phyloP scores from a whole-genome alignment of 1,284 basidiomycete species.

The Ganoderma sp. region DNA sequence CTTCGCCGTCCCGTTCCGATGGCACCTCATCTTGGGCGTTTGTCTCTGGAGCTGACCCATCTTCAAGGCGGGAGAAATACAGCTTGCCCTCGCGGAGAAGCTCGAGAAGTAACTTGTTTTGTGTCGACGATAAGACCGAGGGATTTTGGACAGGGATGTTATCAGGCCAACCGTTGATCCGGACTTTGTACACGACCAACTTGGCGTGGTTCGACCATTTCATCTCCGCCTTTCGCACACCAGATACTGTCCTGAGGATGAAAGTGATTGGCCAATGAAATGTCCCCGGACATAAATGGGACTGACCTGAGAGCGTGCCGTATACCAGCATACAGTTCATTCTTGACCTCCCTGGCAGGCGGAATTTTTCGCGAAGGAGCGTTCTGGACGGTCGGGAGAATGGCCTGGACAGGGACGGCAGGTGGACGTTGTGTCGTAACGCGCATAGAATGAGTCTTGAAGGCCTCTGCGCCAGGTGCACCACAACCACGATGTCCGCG shows the following conservation, averaged over 20 bases:
- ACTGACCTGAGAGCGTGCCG: slow-evolving; percentile 58
- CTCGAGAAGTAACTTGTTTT: slow-evolving; percentile 59
- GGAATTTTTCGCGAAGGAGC: slow-evolving; percentile 35
- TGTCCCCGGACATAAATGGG: background rate
- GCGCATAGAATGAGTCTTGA: slow-evolving; percentile 52
- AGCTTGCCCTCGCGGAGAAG: slow-evolving; percentile 53
- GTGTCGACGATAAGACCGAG: slow-evolving; percentile 55
- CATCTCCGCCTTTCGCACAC: slow-evolving; percentile 70
- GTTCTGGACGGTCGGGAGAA: background rate
- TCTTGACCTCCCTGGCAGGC: slow-evolving; percentile 51
- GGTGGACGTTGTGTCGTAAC: slow-evolving; percentile 7
- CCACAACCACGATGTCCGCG: slow-evolving; percentile 62
- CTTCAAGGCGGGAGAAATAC: slow-evolving; percentile 44
- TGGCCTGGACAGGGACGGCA: background rate
- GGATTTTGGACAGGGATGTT: slow-evolving; percentile 63
- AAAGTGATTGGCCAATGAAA: background rate
- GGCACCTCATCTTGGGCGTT: background rate
- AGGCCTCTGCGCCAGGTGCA: slow-evolving; percentile 57
- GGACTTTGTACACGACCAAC: slow-evolving; percentile 59
- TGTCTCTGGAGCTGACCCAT: background rate
- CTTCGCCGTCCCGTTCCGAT: slow-evolving; percentile 15
- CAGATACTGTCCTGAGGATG: slow-evolving; percentile 53
- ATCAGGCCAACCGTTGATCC: slow-evolving; percentile 65
- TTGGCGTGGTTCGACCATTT: slow-evolving; percentile 71
- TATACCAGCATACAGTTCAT: slow-evolving; percentile 57